phyloP scores from a whole-genome alignment of 768 basidiomycete genomes.

The Pleurotus salmoneostramineus region DNA sequence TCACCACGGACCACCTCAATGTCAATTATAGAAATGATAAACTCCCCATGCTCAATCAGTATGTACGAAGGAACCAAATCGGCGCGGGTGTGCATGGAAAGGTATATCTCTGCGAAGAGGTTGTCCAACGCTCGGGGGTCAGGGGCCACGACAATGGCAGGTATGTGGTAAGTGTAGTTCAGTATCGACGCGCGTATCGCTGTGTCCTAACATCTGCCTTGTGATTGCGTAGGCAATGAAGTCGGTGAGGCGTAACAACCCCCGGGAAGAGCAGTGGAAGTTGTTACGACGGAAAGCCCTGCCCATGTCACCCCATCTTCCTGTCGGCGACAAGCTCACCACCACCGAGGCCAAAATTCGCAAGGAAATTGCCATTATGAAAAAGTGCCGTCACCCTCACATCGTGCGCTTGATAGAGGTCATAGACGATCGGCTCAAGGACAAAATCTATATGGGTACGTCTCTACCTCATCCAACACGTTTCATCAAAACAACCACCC shows the following conservation, averaged over 20 bases:
- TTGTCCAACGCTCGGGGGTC: slow-evolving; percentile 3
- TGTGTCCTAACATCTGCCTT: not conserved
- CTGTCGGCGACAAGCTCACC: slow-evolving; percentile 63
- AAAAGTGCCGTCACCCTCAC: slow-evolving; percentile 88
- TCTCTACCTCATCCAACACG: slow-evolving; percentile 13
- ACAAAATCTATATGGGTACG: slow-evolving; percentile 93
- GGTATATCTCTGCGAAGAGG: slow-evolving; percentile 62
- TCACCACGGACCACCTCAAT: slow-evolving; percentile 43
- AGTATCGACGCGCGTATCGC: too few species aligned
- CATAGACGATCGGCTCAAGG: slow-evolving; percentile 86
- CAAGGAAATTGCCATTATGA: slow-evolving; percentile 98
- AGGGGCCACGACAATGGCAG: slow-evolving; percentile 20
- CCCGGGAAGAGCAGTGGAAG: slow-evolving; percentile 48
- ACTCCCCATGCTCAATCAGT: slow-evolving; percentile 75
- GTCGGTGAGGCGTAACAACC: slow-evolving; percentile 67
- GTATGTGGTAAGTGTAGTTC: slow-evolving; percentile 27
- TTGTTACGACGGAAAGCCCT: slow-evolving; percentile 33
- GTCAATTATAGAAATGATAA: slow-evolving; percentile 29
- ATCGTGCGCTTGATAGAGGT: slow-evolving; percentile 90
- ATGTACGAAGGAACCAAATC: slow-evolving; percentile 69
- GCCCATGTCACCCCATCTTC: slow-evolving; percentile 45
- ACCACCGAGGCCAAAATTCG: slow-evolving; percentile 81
- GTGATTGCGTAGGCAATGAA: slow-evolving; percentile 64
- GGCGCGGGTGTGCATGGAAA: slow-evolving; percentile 90
- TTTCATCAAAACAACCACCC: not conserved